A percentile compares a stretch with the other conserved stretches of the same genome.
Conservation (phyloP, 169 alveolate species). For the Cryptosporidium baileyi region DNA sequence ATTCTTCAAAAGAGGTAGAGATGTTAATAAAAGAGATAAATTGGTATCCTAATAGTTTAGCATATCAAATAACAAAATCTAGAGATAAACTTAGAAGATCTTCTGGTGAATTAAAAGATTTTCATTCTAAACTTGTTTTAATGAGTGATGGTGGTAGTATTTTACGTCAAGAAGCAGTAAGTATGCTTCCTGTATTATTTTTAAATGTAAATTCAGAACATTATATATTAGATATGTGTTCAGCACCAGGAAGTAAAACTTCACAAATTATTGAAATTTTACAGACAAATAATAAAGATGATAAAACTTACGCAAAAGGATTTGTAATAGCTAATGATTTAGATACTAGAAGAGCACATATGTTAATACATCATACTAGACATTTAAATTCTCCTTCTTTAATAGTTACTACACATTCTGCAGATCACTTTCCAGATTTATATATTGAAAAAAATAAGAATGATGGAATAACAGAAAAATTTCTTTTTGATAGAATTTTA, state of each 20-base stretch:
- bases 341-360: conserved; percentile 90
- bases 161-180: conserved; percentile 86
- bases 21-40: conserved; percentile 53
- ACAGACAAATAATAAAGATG: conserved; percentile 22
- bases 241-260: conserved; percentile 91
- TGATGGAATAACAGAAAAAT: conserved; percentile 61
- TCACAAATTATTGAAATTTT: conserved; percentile 80
- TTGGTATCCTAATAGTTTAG: conserved; percentile 72
- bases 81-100: conserved; percentile 77
- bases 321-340: conserved; percentile 92
- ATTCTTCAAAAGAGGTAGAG: conserved; percentile 68
- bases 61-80: conserved; percentile 75
- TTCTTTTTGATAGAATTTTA: conserved; percentile 85
- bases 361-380: conserved; percentile 90
- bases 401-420: conserved; percentile 87
- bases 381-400: conserved; percentile 85
- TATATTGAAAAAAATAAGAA: conserved; percentile 59
- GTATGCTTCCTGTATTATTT: conserved; percentile 87
- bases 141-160: conserved; percentile 81
- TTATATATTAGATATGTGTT: conserved; percentile 87
- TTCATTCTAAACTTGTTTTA: conserved; percentile 74
- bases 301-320: conserved; percentile 73
- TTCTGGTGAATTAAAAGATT: conserved; percentile 71
- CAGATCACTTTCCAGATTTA: conserved; percentile 86
- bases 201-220: conserved; percentile 74